phyloP scores from a whole-genome alignment of 2,329 filamentous ascomycete genomes.

The Zasmidium cellare region DNA sequence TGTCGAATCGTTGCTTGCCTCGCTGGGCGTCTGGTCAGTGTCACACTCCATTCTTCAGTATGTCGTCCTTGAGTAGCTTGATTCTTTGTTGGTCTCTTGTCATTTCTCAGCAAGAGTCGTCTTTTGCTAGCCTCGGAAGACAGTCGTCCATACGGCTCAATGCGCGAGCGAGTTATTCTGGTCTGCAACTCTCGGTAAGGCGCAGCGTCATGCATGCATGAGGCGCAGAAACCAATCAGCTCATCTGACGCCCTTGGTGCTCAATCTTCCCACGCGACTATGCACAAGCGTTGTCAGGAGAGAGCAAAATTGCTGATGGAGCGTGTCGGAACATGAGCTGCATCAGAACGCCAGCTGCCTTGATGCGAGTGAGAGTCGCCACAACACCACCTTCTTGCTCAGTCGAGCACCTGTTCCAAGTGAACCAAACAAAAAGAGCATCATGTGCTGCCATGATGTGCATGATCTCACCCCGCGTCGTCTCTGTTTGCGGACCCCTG shows the following conservation, averaged over 20 bases:
- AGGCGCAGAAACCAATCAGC: not conserved
- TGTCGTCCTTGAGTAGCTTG: not conserved
- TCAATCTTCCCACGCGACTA: not conserved
- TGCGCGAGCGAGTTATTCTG: not conserved
- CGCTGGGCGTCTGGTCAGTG: not conserved
- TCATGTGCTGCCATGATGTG: not conserved
- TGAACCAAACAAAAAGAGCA: not conserved
- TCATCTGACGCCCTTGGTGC: not conserved
- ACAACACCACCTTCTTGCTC: not conserved
- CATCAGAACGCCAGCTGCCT: not conserved
- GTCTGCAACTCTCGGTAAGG: not conserved
- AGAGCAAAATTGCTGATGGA: not conserved
- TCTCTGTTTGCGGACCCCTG: conserved; percentile 6
- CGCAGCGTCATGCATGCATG: not conserved
- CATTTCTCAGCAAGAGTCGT: no score
- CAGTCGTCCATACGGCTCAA: not conserved
- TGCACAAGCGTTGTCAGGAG: not conserved
- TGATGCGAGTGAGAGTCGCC: not conserved
- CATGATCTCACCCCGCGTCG: conserved; percentile 2
- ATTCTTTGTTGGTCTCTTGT: not conserved
- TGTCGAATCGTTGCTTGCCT: not conserved
- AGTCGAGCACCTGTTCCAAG: not conserved
- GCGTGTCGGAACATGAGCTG: not conserved
- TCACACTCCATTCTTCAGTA: not conserved
- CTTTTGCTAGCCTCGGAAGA: not conserved